Percentiles rank a stretch among this genome's conserved stretches.
These are phyloP conservation scores for Kurtzmaniella quercitrusa DNA, from an alignment of 1,139 yeast genomes.

Conservation along the genomic window DNA sequence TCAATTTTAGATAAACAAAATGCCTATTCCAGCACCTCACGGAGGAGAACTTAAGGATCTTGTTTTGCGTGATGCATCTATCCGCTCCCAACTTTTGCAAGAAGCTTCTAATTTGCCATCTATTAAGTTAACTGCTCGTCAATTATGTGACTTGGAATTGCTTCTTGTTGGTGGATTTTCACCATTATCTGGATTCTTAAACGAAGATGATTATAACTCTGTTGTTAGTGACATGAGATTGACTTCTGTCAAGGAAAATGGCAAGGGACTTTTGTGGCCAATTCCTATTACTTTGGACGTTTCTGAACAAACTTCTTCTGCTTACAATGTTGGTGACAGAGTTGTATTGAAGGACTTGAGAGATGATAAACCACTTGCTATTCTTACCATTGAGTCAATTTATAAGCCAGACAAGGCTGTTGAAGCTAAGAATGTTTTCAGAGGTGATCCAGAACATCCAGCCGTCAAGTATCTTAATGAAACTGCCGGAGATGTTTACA, in stretches of 20 bases:
- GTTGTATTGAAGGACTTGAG: slow-evolving; percentile 78
- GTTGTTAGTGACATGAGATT: slow-evolving; percentile 80
- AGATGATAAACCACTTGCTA: slow-evolving; percentile 77
- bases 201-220: slow-evolving; percentile 71
- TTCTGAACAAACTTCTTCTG: slow-evolving; percentile 46
- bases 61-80: slow-evolving; percentile 71
- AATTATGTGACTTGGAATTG: slow-evolving; percentile 88
- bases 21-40: slow-evolving; percentile 81
- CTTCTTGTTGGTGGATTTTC: slow-evolving; percentile 93
- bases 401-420: slow-evolving; percentile 73
- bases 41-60: slow-evolving; percentile 88
- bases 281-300: slow-evolving; percentile 92
- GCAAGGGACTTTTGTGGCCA: slow-evolving; percentile 78
- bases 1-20: slow-evolving; percentile 9
- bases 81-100: slow-evolving; percentile 49
- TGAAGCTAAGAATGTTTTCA: slow-evolving; percentile 84
- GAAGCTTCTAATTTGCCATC: slow-evolving; percentile 51
- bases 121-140: slow-evolving; percentile 73
- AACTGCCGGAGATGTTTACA: slow-evolving; percentile 75
- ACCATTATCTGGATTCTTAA: slow-evolving; percentile 83
- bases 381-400: slow-evolving; percentile 72
- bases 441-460: slow-evolving; percentile 98
- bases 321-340: slow-evolving; percentile 54
- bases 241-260: slow-evolving; percentile 39
- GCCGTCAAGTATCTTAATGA: slow-evolving; percentile 74